Conservation (phyloP, 345 rosid species). For the Eucalyptus sideroxylon region DNA sequence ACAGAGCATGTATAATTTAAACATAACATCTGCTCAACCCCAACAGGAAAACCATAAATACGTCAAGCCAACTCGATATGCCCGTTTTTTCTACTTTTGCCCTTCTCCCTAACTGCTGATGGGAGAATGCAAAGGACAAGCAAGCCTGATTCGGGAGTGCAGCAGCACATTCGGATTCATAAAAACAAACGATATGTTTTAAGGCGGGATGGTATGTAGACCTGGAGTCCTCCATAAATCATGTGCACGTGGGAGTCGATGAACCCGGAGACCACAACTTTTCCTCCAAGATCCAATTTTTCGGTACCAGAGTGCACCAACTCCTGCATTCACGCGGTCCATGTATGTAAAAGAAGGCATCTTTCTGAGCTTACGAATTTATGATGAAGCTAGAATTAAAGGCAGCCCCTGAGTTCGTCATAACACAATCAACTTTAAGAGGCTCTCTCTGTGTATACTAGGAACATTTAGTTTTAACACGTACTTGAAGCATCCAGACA, state of each 20-base stretch:
- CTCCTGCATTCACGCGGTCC: slow-evolving; percentile 21
- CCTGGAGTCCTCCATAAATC: slow-evolving; percentile 77
- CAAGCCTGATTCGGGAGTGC: neutral
- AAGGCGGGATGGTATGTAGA: neutral
- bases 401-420: neutral
- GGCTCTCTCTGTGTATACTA: neutral
- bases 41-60: neutral
- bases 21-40: neutral
- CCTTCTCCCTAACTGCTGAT: neutral
- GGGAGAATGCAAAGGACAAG: neutral
- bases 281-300: slow-evolving; percentile 62
- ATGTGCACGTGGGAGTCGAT: slow-evolving; percentile 93
- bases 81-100: neutral
- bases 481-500: neutral
- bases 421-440: neutral
- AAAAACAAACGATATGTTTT: neutral
- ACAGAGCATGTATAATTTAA: neutral
- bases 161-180: neutral
- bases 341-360: neutral
- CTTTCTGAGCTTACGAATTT: neutral
- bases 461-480: neutral
- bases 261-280: slow-evolving; percentile 80
- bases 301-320: slow-evolving; percentile 40
- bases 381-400: neutral
- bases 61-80: neutral